phyloP scores from a whole-genome alignment of 345 rosid species.

The Lepidium aucheri region DNA sequence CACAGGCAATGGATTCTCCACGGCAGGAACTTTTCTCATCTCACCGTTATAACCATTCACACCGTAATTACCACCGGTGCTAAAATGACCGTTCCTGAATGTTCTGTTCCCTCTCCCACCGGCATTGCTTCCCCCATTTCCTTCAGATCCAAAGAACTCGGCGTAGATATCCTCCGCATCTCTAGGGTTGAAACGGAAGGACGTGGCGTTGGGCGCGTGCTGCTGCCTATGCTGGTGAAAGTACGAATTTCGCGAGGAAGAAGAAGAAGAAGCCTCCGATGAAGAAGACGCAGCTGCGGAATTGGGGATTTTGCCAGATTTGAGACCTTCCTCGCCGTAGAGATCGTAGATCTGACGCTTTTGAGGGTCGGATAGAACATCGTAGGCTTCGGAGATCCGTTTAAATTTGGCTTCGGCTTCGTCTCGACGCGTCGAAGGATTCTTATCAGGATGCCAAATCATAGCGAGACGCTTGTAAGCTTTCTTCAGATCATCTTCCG shows the following conservation, averaged over 20 bases:
- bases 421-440: slow-evolving; percentile 47
- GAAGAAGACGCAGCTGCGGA: slow-evolving; percentile 24
- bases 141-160: slow-evolving; percentile 68
- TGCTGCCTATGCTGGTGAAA: slow-evolving; percentile 31
- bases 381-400: slow-evolving; percentile 87
- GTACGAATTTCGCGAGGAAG: slow-evolving; percentile 24
- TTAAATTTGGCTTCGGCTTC: slow-evolving; percentile 93
- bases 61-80: background rate
- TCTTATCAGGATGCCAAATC: slow-evolving; percentile 99
- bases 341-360: slow-evolving; percentile 96
- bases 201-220: slow-evolving; percentile 30
- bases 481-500: slow-evolving; percentile 74
- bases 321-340: slow-evolving; percentile 83
- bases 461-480: slow-evolving; percentile 86
- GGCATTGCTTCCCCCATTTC: slow-evolving; percentile 27
- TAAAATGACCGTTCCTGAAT: slow-evolving; percentile 33
- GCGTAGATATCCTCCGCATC: slow-evolving; percentile 75
- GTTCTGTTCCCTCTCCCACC: slow-evolving; percentile 31
- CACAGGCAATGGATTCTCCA: slow-evolving; percentile 62
- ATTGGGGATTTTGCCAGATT: slow-evolving; percentile 68
- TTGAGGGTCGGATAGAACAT: slow-evolving; percentile 62
- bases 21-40: slow-evolving; percentile 41
- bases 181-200: slow-evolving; percentile 59
- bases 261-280: slow-evolving; percentile 28
- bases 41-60: slow-evolving; percentile 10